A percentile compares a stretch with the other conserved stretches of the same genome.
phyloP scores from a whole-genome alignment of 2,329 filamentous ascomycete genomes.

The Sporothrix inflata region DNA sequence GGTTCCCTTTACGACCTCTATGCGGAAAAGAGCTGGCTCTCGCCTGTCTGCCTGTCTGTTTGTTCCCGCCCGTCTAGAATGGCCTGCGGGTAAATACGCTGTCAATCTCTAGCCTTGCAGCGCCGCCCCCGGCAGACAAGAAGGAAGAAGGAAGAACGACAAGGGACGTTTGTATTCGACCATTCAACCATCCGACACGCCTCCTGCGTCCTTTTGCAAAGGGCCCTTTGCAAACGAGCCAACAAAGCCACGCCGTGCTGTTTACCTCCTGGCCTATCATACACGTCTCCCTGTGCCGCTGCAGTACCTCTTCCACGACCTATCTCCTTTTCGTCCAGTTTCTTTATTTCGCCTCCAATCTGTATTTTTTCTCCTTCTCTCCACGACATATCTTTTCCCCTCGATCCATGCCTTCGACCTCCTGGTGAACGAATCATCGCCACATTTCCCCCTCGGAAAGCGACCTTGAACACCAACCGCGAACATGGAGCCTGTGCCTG shows the following conservation, averaged over 20 bases:
- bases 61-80: slow-evolving; percentile 17
- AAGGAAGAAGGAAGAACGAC: not conserved
- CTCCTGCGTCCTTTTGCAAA: not conserved
- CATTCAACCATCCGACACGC: not conserved
- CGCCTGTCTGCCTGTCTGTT: not conserved
- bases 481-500: slow-evolving; percentile 67
- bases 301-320: not conserved
- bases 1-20: not conserved
- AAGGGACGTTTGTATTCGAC: not conserved
- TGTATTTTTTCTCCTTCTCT: not conserved
- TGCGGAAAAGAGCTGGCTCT: slow-evolving; percentile 3
- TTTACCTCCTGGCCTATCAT: slow-evolving; percentile 9
- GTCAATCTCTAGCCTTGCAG: slow-evolving; percentile 17
- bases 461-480: not conserved
- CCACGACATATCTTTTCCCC: not conserved
- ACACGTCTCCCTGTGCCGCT: not conserved
- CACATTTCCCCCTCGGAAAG: not conserved
- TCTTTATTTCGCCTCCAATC: not conserved
- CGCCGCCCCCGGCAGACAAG: not conserved
- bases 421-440: not conserved
- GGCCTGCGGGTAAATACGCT: slow-evolving; percentile 26
- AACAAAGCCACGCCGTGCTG: not conserved
- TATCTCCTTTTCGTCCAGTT: not conserved
- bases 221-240: not conserved
- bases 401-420: not conserved